Evolutionary conservation across 1,284 basidiomycete genomes (phyloP).

Genomic region (Heterobasidion irregulare): DNA sequence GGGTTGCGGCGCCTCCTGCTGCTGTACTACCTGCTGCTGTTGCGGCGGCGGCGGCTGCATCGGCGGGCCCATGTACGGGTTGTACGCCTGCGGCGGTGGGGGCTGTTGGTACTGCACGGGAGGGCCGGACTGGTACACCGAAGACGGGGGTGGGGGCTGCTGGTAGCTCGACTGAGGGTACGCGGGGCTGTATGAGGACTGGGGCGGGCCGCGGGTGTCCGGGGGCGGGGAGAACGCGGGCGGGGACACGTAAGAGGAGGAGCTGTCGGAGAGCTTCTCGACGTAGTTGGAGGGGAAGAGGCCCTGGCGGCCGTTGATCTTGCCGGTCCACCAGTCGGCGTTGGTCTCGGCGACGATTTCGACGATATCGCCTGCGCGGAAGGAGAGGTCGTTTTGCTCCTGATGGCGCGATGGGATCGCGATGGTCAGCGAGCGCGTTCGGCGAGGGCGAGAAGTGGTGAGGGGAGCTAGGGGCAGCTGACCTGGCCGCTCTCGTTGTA

Average conservation of each 20-base stretch:
- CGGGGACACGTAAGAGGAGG: constrained; percentile 5
- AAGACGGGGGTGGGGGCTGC: constrained; percentile 15
- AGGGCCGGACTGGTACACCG: constrained; percentile 13
- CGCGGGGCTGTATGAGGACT: not conserved
- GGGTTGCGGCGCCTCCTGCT: constrained; percentile 20
- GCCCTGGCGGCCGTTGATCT: constrained; percentile 44
- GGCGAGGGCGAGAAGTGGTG: not conserved
- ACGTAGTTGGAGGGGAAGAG: constrained; percentile 61
- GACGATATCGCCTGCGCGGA: constrained; percentile 48
- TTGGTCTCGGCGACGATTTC: constrained; percentile 55
- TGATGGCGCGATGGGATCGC: constrained; percentile 14
- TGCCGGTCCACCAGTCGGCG: constrained; percentile 60
- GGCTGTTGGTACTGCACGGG: constrained; percentile 19
- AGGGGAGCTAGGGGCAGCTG: constrained; percentile 6
- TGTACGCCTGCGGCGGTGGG: constrained; percentile 21
- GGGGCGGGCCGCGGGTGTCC: not conserved
- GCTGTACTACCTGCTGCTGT: constrained; percentile 24
- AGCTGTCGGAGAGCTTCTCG: constrained; percentile 31
- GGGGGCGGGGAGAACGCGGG: constrained; percentile 11
- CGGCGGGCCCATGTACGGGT: constrained; percentile 8
- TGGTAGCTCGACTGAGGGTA: not conserved
- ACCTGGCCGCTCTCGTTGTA: constrained; percentile 57
- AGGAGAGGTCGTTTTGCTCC: constrained; percentile 54
- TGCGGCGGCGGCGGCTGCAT: constrained; percentile 18
- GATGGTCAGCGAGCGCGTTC: not conserved